A percentile compares a stretch with the other conserved stretches of the same genome.
phyloP scores from a whole-genome alignment of 2,329 filamentous ascomycete genomes.

The Microdochium bolleyi region DNA sequence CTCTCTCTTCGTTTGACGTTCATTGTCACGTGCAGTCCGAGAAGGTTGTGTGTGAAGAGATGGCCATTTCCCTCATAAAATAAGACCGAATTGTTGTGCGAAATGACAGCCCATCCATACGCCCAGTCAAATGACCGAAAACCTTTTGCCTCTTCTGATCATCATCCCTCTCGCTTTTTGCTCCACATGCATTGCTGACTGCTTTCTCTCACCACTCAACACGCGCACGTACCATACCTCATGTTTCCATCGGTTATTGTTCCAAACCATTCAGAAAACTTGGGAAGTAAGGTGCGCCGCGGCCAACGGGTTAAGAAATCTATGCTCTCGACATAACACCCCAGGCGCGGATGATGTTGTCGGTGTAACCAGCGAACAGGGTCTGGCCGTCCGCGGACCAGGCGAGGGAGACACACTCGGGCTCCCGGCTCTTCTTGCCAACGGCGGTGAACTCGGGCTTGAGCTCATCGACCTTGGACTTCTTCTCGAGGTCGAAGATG shows the following conservation, averaged over 20 bases:
- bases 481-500: conserved; percentile 99
- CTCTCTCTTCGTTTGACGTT: background rate
- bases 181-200: conserved; percentile 3
- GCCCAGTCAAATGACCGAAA: conserved; percentile 23
- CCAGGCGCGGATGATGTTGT: conserved; percentile 98
- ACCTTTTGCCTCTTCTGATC: conserved; percentile 3
- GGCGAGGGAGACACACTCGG: conserved; percentile 94
- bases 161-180: conserved; percentile 3
- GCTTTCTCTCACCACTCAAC: background rate
- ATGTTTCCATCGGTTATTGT: background rate
- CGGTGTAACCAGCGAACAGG: conserved; percentile 98
- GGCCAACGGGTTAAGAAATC: conserved; percentile 6
- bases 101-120: conserved; percentile 21
- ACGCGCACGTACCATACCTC: background rate
- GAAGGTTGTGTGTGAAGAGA: background rate
- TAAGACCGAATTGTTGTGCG: conserved; percentile 15
- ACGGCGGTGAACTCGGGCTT: conserved; percentile 95
- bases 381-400: conserved; percentile 99
- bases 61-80: conserved; percentile 21
- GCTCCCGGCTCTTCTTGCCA: conserved; percentile 98
- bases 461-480: conserved; percentile 99
- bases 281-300: background rate
- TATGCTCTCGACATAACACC: conserved; percentile 94
- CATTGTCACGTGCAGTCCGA: background rate
- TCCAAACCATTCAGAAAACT: background rate